phyloP scores from a whole-genome alignment of 83 land plant genomes.

The Picea abies region DNA sequence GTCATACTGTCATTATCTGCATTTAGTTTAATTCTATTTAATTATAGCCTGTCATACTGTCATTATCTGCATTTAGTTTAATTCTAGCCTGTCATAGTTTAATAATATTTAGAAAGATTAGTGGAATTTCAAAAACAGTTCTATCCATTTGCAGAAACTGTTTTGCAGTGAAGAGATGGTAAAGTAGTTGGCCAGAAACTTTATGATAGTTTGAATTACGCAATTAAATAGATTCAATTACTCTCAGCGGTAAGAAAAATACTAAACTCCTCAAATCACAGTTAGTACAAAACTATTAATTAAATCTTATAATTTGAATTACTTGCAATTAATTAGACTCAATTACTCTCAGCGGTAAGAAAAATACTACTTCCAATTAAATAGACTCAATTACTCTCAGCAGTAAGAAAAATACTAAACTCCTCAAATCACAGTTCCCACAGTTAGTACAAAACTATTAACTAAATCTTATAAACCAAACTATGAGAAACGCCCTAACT shows the following conservation, averaged over 20 bases:
- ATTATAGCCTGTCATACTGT: too few species aligned
- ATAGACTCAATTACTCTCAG: neutral
- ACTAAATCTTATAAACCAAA: neutral
- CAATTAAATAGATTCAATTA: neutral
- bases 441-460: neutral
- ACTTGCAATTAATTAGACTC: neutral
- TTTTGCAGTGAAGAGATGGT: too few species aligned
- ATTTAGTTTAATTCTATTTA: neutral
- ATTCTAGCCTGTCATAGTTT: too few species aligned
- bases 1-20: too few species aligned
- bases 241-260: neutral
- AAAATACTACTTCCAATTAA: neutral
- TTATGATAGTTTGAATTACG: too few species aligned
- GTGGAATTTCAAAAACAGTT: too few species aligned
- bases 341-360: neutral
- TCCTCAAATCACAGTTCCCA: neutral
- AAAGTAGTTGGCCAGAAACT: too few species aligned
- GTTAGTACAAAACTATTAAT: neutral
- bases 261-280: neutral
- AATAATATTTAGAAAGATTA: too few species aligned
- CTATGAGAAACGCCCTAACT: neutral
- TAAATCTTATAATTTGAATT: neutral
- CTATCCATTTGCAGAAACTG: too few species aligned
- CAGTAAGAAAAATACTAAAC: neutral
- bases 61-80: too few species aligned